A percentile compares a stretch with the other conserved stretches of the same genome.
Evolutionary conservation across 345 rosid genomes (phyloP).

Genomic region (Citrus unshiu): DNA sequence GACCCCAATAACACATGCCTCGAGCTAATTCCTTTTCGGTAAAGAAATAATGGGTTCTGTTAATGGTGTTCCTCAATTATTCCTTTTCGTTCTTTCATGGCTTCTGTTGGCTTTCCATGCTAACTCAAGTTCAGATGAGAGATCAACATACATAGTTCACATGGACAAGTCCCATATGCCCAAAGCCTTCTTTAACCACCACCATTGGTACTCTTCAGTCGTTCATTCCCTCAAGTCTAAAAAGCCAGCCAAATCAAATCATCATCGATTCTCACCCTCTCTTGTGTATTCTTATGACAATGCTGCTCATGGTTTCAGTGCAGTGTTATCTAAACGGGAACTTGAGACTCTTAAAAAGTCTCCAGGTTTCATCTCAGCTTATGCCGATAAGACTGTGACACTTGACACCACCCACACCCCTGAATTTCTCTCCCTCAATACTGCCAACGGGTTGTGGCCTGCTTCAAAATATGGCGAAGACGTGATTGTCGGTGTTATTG

Average conservation of each 20-base stretch:
- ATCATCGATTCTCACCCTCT: slow-evolving; percentile 3
- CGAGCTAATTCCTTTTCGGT: neutral
- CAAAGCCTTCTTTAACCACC: slow-evolving; percentile 17
- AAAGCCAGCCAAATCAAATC: neutral
- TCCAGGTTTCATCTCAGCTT: slow-evolving; percentile 26
- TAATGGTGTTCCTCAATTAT: neutral
- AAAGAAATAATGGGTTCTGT: slow-evolving; percentile 11
- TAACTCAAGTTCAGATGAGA: neutral
- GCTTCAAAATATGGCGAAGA: slow-evolving; percentile 26
- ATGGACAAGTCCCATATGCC: slow-evolving; percentile 29
- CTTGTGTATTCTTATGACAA: slow-evolving; percentile 18
- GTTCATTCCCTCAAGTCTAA: slow-evolving; percentile 18
- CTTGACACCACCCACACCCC: slow-evolving; percentile 27
- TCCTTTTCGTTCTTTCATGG: neutral
- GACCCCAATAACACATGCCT: neutral
- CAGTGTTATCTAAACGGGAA: slow-evolving; percentile 15
- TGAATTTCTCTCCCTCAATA: slow-evolving; percentile 23
- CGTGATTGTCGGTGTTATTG: slow-evolving; percentile 25
- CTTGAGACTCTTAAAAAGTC: slow-evolving; percentile 8
- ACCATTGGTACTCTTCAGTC: slow-evolving; percentile 28
- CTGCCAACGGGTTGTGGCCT: slow-evolving; percentile 20
- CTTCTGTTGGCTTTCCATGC: neutral
- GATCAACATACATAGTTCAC: slow-evolving; percentile 20
- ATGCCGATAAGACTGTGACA: slow-evolving; percentile 12
- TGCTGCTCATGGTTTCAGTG: slow-evolving; percentile 27